Percentiles rank a stretch among this genome's conserved stretches.
phyloP scores from a whole-genome alignment of 164 flowering plant species.

The Sextonia rubra region DNA sequence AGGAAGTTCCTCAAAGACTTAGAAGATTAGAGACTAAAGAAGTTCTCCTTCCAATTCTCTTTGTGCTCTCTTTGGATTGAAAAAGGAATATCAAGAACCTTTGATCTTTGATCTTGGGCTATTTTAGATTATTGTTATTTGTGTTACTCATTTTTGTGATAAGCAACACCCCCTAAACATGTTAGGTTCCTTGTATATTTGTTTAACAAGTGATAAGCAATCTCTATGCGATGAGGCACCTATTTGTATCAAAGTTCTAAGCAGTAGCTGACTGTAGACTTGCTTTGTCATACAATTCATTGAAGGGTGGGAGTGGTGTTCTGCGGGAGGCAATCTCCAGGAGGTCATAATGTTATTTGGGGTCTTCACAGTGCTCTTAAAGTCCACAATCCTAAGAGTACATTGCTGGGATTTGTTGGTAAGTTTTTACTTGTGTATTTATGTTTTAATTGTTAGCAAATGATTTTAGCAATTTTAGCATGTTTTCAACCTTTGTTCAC shows the following conservation, averaged over 20 bases:
- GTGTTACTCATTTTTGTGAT: too few species aligned
- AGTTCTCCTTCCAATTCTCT: too few species aligned
- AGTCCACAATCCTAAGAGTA: slow-evolving; percentile 66
- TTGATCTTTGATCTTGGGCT: too few species aligned
- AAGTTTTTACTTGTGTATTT: slow-evolving; percentile 15
- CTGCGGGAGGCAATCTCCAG: slow-evolving; percentile 98
- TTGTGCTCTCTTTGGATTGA: too few species aligned
- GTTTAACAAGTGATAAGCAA: neutral
- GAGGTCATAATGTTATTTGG: slow-evolving; percentile 99
- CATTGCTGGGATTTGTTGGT: slow-evolving; percentile 89
- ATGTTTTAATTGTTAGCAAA: neutral
- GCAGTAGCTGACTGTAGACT: neutral
- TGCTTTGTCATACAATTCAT: neutral
- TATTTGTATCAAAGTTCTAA: neutral
- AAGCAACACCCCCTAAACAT: too few species aligned
- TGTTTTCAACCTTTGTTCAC: neutral
- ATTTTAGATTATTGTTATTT: too few species aligned
- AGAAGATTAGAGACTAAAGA: too few species aligned
- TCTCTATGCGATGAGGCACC: neutral
- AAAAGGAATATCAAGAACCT: too few species aligned
- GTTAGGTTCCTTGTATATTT: neutral
- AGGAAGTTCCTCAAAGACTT: too few species aligned
- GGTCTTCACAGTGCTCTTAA: slow-evolving; percentile 80
- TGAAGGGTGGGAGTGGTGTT: slow-evolving; percentile 91
- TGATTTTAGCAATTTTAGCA: neutral